Evolutionary conservation across 176 grass and related monocot genomes (phyloP), one percentile per base, ranked within the genome.

Genomic region (Pontederia crassipes): DNA sequence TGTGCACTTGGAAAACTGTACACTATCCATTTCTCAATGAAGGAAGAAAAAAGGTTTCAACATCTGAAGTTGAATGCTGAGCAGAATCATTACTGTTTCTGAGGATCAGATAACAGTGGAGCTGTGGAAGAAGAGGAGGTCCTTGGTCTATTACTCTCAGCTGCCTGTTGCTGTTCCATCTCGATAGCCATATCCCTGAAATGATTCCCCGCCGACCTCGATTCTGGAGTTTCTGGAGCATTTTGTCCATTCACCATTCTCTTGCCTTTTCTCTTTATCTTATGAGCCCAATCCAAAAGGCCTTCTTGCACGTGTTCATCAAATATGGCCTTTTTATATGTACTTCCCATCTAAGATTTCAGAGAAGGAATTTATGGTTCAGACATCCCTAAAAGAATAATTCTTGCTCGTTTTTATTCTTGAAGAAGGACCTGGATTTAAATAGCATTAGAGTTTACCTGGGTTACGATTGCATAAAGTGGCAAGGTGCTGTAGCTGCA

Each of bases 381-480:
- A 40, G 32, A 40, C 0, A 64, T 16, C 17, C 48, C 9, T 24
- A 35, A 17, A 59, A 12, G 4, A 60, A 54, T 61, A 28, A 2
- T 45, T 24, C 20, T 24, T 24, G 20, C 0, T 24, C 20, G 0
- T 24, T 24, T 24, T 61, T 47, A 6, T 32, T 45, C 54, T 51
- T 13, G 12, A 3, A 11, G 7, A 46, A 16, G 11, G 49, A 40
- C 20, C 20, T 28, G 54, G 8, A n/a, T 4, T 4, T 18, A 9
- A 15, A 10, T 29, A 28, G 40, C 12, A 10, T 4, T 14, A 45
- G 13, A 74, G 11, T 67, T 78, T 70, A 96, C 91, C 72, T 96
- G 91, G 27, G 91, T 89, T 9, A 96, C 57, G 46, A 96, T 73
- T 24, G 86, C 91, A 12, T 96, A 96, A 10, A 96, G 81, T 12